These are phyloP conservation scores for Polyporus arcularius DNA, from an alignment of 768 basidiomycete genomes.

Conservation along the genomic window DNA sequence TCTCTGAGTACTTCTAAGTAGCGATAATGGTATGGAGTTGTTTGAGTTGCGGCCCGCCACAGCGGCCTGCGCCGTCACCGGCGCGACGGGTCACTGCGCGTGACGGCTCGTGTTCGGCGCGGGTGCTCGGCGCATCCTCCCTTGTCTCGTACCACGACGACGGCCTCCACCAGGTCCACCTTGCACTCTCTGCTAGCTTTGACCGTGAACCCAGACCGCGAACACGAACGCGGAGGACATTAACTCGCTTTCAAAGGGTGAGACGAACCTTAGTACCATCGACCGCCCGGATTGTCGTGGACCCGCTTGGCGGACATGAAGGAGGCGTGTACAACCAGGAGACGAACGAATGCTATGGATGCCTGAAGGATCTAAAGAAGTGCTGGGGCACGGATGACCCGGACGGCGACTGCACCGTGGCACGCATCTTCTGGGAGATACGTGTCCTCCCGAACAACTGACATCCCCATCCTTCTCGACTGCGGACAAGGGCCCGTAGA, in stretches of 20 bases:
- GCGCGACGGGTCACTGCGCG: too few relatives aligned
- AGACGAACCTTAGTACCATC: conserved; percentile 60
- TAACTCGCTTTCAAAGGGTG: conserved; percentile 28
- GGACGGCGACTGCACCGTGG: conserved; percentile 95
- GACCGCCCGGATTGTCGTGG: conserved; percentile 71
- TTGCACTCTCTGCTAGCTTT: too few relatives aligned
- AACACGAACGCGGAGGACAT: conserved; percentile 29
- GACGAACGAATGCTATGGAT: conserved; percentile 71
- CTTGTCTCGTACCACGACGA: too few relatives aligned
- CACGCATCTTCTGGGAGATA: conserved; percentile 90
- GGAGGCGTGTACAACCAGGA: conserved; percentile 69
- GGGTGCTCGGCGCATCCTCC: too few relatives aligned
- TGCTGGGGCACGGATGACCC: conserved; percentile 96
- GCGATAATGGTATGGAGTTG: too few relatives aligned
- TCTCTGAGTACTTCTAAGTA: too few relatives aligned
- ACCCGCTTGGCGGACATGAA: conserved; percentile 80
- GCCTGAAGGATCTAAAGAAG: conserved; percentile 92
- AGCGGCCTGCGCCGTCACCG: too few relatives aligned
- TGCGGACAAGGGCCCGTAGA: conserved; percentile 76
- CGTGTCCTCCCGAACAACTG: conserved; percentile 81
- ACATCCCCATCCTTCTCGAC: conserved; percentile 88
- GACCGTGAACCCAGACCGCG: too few relatives aligned
- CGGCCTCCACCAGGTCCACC: too few relatives aligned
- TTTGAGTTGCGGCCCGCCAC: too few relatives aligned
- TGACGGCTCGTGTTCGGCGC: too few relatives aligned